phyloP scores from a whole-genome alignment of 805 yeast genomes.

The Metschnikowia santaceciliae region DNA sequence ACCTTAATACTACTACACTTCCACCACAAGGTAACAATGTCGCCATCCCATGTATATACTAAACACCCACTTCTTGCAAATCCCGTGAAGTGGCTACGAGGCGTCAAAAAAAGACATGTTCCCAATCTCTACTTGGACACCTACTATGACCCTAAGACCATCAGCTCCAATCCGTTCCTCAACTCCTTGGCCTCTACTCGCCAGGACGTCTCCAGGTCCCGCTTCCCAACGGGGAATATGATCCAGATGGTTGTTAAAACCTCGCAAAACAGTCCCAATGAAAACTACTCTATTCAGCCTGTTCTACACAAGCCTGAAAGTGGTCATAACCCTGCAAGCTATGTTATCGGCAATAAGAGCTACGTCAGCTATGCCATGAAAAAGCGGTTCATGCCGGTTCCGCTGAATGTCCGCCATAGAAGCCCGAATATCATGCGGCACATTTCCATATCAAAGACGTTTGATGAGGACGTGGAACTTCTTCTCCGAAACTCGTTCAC shows the following conservation, averaged over 20 bases:
- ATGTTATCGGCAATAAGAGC: constrained; percentile 22
- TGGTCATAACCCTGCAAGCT: constrained; percentile 22
- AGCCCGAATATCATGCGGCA: constrained; percentile 1
- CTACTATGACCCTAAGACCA: constrained; percentile 17
- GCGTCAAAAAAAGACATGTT: constrained; percentile 20
- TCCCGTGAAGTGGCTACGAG: constrained; percentile 27
- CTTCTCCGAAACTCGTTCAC: neutral
- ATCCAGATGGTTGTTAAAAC: constrained; percentile 17
- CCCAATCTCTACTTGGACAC: constrained; percentile 16
- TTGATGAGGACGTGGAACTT: neutral
- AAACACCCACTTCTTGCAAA: constrained; percentile 30
- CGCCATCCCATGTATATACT: constrained; percentile 6
- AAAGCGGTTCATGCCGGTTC: constrained; percentile 21
- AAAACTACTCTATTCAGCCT: constrained; percentile 14
- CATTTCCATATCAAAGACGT: neutral
- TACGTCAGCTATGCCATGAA: constrained; percentile 19
- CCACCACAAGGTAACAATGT: neutral
- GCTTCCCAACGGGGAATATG: constrained; percentile 30
- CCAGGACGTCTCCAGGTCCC: constrained; percentile 19
- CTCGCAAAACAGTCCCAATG: neutral
- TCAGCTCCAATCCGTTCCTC: constrained; percentile 29
- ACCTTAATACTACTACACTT: neutral
- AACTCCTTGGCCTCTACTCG: constrained; percentile 22
- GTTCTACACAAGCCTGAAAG: constrained; percentile 14
- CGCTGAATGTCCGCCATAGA: constrained; percentile 23